A percentile compares a stretch with the other conserved stretches of the same genome.
Evolutionary conservation across 345 rosid genomes (phyloP).

Genomic region (Eucalyptus tenuipes): DNA sequence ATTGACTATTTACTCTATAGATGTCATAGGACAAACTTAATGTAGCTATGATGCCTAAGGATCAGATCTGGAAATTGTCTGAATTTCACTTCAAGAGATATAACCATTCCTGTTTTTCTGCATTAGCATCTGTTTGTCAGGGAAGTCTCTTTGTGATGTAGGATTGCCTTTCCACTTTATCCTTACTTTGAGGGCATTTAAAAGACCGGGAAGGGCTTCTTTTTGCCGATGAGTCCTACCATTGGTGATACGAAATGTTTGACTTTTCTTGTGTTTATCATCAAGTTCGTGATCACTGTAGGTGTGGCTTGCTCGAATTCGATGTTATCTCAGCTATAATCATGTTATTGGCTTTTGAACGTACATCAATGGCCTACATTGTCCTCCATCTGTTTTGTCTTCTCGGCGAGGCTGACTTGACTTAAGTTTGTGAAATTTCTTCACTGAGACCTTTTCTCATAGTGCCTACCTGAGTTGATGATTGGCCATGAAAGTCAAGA

Average conservation of each 20-base stretch:
- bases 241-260: background rate
- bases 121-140: background rate
- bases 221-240: background rate
- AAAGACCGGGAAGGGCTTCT: background rate
- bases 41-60: background rate
- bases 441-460: background rate
- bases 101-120: background rate
- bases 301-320: background rate
- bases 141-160: background rate
- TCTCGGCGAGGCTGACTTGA: background rate
- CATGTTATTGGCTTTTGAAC: background rate
- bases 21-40: background rate
- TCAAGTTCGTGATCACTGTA: background rate
- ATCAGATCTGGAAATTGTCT: background rate
- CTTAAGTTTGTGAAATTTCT: background rate
- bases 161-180: background rate
- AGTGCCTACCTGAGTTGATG: background rate
- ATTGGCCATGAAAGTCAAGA: background rate
- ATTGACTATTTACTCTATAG: background rate
- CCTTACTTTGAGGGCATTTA: background rate
- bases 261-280: background rate
- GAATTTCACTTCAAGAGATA: background rate
- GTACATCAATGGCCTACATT: background rate
- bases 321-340: background rate
- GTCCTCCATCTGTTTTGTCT: background rate